Evolutionary conservation across 768 basidiomycete species (phyloP).

Genomic region (Exidia glandulosa): DNA sequence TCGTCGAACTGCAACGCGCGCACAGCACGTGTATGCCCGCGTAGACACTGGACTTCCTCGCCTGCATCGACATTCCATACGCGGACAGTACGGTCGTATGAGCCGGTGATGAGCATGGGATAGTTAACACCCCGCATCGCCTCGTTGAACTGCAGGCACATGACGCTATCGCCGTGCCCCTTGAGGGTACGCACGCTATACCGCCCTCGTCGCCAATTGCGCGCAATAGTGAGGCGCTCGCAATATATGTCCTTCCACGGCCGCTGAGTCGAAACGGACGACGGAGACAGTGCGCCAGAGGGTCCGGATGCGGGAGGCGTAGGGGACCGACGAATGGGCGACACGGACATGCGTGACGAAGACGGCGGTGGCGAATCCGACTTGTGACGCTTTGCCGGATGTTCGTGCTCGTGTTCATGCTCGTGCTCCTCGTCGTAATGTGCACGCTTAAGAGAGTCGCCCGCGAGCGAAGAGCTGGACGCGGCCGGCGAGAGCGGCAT

Average conservation of each 20-base stretch:
- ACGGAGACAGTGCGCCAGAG: conserved; percentile 10
- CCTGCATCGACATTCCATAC: conserved; percentile 98
- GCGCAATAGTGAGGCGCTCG: conserved; percentile 90
- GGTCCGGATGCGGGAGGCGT: conserved; percentile 20
- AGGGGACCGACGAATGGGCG: conserved; percentile 1
- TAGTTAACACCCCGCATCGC: conserved; percentile 71
- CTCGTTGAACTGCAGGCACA: conserved; percentile 94
- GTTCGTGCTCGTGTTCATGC: conserved; percentile 4
- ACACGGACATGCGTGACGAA: conserved; percentile 4
- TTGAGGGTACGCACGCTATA: conserved; percentile 75
- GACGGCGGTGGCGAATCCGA: conserved; percentile 7
- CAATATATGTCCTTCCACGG: conserved; percentile 99
- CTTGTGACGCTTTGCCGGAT: conserved; percentile 12
- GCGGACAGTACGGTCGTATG: conserved; percentile 87
- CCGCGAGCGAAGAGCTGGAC: conserved; percentile 9
- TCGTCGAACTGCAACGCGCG: conserved; percentile 92
- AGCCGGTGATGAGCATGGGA: conserved; percentile 94
- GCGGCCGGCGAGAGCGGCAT: conserved; percentile 1
- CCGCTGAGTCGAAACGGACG: conserved; percentile 48
- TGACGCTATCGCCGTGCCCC: conserved; percentile 92
- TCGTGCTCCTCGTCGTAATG: conserved; percentile 4
- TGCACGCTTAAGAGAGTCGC: conserved; percentile 8
- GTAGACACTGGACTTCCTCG: conserved; percentile 66
- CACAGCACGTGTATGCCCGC: conserved; percentile 87
- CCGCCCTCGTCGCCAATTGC: conserved; percentile 93